These are phyloP conservation scores for Irpex sp. DNA, from an alignment of 1,284 basidiomycete species.

Conservation along the genomic window DNA sequence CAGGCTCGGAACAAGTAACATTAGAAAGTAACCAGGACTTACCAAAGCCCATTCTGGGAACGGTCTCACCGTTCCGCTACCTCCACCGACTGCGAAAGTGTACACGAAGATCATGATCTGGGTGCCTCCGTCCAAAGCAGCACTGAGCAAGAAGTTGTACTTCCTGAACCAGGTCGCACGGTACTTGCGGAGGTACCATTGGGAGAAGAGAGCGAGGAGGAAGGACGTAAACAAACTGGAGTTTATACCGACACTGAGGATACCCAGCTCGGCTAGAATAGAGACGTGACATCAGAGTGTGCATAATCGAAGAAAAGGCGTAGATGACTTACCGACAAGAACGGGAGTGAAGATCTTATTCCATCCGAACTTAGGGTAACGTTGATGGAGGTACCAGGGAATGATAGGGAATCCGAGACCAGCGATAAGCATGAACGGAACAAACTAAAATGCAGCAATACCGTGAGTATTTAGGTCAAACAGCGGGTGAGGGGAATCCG, in stretches of 20 bases:
- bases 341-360: conserved; percentile 47
- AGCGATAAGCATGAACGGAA: conserved; percentile 45
- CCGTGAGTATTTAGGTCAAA: background rate
- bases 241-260: conserved; percentile 47
- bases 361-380: conserved; percentile 41
- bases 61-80: conserved; percentile 40
- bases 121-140: conserved; percentile 47
- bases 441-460: conserved; percentile 26
- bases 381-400: conserved; percentile 46
- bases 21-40: background rate
- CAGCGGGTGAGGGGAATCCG: background rate
- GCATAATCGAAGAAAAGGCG: conserved; percentile 12
- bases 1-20: background rate
- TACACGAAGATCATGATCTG: conserved; percentile 31
- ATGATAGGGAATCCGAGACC: conserved; percentile 50
- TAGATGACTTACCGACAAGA: conserved; percentile 32
- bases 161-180: conserved; percentile 47
- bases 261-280: conserved; percentile 30
- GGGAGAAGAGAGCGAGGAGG: conserved; percentile 46
- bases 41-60: conserved; percentile 42
- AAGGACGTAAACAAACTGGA: conserved; percentile 40
- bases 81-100: conserved; percentile 61
- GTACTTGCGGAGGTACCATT: conserved; percentile 34
- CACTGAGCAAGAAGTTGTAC: conserved; percentile 56
- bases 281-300: background rate